phyloP scores from a whole-genome alignment of 441 rosid genomes.

The Pelargonium cotyledonis region DNA sequence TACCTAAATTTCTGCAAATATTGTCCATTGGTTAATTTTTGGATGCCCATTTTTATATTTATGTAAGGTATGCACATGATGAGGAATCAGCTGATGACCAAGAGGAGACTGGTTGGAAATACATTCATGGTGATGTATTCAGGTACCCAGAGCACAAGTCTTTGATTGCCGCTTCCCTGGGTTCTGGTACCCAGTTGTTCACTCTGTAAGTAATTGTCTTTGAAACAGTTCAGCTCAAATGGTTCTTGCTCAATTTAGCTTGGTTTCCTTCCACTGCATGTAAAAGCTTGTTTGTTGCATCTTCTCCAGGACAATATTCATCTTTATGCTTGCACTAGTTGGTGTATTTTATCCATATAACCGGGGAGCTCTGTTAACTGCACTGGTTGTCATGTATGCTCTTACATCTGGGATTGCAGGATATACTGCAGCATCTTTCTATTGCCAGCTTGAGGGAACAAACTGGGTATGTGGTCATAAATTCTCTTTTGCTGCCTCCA shows the following conservation, averaged over 20 bases:
- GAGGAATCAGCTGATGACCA: slow-evolving; percentile 3
- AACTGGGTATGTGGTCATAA: slow-evolving; percentile 21
- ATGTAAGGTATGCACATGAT: slow-evolving; percentile 37
- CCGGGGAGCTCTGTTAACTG: slow-evolving; percentile 34
- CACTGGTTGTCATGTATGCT: slow-evolving; percentile 32
- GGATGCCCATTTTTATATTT: not conserved
- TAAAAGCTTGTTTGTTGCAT: slow-evolving; percentile 6
- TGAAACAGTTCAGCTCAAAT: not conserved
- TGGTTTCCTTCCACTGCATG: not conserved
- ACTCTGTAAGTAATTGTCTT: slow-evolving; percentile 31
- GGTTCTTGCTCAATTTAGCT: not conserved
- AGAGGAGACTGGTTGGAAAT: slow-evolving; percentile 7
- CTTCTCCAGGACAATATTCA: slow-evolving; percentile 30
- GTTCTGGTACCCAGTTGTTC: slow-evolving; percentile 33
- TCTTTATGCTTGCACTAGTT: slow-evolving; percentile 33
- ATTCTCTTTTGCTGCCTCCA: not conserved
- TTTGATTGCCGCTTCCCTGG: slow-evolving; percentile 2
- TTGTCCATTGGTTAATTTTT: slow-evolving; percentile 4
- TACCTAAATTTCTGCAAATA: not conserved
- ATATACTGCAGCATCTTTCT: slow-evolving; percentile 29
- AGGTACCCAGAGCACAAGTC: not conserved
- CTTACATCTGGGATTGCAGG: slow-evolving; percentile 41
- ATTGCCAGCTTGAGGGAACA: slow-evolving; percentile 30
- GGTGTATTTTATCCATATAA: slow-evolving; percentile 38
- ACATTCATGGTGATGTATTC: slow-evolving; percentile 6